Evolutionary conservation across 768 basidiomycete genomes (phyloP).

Genomic region (Boletus huronensis): DNA sequence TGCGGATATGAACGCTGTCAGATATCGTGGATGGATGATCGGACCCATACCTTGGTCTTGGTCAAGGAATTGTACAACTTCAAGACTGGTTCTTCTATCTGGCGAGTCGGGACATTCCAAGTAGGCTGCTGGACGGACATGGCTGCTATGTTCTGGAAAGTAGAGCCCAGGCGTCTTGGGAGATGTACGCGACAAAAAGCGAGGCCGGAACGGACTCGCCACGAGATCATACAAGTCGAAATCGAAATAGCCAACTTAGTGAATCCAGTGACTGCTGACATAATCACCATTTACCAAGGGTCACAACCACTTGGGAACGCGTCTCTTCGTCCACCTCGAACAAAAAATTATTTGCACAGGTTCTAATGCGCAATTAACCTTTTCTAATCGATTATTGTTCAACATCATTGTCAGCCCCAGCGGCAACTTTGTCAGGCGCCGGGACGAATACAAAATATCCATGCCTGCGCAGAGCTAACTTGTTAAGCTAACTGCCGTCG

Average conservation of each 20-base stretch:
- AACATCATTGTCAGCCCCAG: background rate
- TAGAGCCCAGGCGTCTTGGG: slow-evolving; percentile 4
- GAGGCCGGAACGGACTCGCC: slow-evolving; percentile 14
- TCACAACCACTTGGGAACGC: background rate
- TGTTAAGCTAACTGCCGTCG: background rate
- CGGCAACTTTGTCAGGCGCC: background rate
- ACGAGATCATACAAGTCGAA: slow-evolving; percentile 21
- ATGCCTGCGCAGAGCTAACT: background rate
- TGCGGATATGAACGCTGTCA: slow-evolving; percentile 2
- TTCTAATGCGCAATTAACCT: background rate
- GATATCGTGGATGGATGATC: slow-evolving; percentile 11
- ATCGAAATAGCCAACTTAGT: background rate
- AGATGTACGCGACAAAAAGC: slow-evolving; percentile 6
- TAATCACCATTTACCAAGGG: slow-evolving; percentile 13
- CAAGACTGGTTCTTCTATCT: slow-evolving; percentile 46
- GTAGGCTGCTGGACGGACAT: slow-evolving; percentile 63
- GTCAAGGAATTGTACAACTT: slow-evolving; percentile 92
- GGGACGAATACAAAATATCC: background rate
- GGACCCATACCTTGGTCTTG: slow-evolving; percentile 69
- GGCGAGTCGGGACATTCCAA: slow-evolving; percentile 42
- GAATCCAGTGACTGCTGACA: slow-evolving; percentile 14
- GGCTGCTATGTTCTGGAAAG: background rate
- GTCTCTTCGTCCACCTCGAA: background rate
- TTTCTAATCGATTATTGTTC: background rate
- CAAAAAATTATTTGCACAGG: slow-evolving; percentile 4